Evolutionary conservation across 2,329 filamentous ascomycete species (phyloP).

Genomic region (Aspergillus caelatus): DNA sequence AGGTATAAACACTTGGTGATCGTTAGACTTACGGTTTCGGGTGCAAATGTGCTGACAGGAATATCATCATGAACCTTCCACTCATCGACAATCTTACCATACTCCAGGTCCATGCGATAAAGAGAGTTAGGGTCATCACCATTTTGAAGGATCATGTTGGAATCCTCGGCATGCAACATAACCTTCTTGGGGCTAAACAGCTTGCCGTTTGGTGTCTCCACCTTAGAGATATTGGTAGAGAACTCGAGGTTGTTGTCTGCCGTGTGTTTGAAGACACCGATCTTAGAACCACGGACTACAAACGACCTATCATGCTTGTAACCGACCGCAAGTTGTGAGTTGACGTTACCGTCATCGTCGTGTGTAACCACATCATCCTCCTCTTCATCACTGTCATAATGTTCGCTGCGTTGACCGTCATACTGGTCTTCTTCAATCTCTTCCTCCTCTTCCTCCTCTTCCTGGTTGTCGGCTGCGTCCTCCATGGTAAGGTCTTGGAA

Average conservation of each 20-base stretch:
- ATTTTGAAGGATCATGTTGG: constrained; percentile 87
- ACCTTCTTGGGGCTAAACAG: constrained; percentile 94
- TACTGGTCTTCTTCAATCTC: constrained; percentile 65
- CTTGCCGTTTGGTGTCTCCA: constrained; percentile 83
- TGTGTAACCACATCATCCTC: constrained; percentile 72
- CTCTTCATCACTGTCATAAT: constrained; percentile 76
- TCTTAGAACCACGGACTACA: constrained; percentile 95
- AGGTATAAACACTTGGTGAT: neutral
- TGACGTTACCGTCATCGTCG: constrained; percentile 78
- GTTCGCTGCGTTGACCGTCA: constrained; percentile 69
- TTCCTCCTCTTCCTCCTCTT: constrained; percentile 60
- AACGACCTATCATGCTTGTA: constrained; percentile 98
- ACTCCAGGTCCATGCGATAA: constrained; percentile 96
- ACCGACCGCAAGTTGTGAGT: constrained; percentile 91
- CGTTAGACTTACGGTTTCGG: constrained; percentile 68
- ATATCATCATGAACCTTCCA: constrained; percentile 99
- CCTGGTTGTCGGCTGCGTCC: constrained; percentile 62
- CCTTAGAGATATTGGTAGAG: constrained; percentile 94
- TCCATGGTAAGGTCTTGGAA: constrained; percentile 96
- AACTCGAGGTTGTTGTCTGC: constrained; percentile 91
- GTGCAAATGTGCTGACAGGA: constrained; percentile 85
- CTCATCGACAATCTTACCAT: constrained; percentile 96
- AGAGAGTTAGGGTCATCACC: constrained; percentile 81
- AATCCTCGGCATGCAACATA: constrained; percentile 90
- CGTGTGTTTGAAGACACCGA: constrained; percentile 98